Evolutionary conservation across 192 early-diverging fungal genomes (phyloP), one percentile per base, ranked within the genome.

Genomic region (Thamnidium elegans): DNA sequence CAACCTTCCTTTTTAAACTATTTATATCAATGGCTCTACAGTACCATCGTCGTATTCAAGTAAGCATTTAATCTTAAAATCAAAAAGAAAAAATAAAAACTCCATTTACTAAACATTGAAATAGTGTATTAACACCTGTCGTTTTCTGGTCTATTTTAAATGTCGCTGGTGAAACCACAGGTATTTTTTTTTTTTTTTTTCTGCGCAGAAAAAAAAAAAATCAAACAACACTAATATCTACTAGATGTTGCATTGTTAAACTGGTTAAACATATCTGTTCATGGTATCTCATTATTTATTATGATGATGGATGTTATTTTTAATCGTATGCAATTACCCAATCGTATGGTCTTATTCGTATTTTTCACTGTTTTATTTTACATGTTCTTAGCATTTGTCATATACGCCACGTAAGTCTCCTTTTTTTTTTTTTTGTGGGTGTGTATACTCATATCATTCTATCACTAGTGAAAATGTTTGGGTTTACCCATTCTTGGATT

Each of bases 401-500:
- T 73, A 2, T 44, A 66, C 69, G 67, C 67, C 3, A 45, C 21
- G 72, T 74, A 62, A 74, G 13, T 42, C 3, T 4, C 7, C 7
- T 39, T 39, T 39, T 10, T 39, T 42, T 36, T 20, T 20, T 1
- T 26, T 7, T 14, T 17, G 6, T 44, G n/a, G 11, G 14, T 13
- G 15, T 7, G 9, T 62, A 45, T 39, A 39, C 5, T 39, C 36
- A 39, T 39, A 39, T 39, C 36, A 10, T 39, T 39, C 36, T 46
- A 15, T 47, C 3, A 48, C 3, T 67, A 68, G 72, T 20, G 7
- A 55, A n/a, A 47, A 58, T 34, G 47, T 55, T 17, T 77, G 75
- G 75, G 67, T 70, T 0, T 77, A 77, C 55, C 31, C 50, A 4
- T 77, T 77, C 48, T 62, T 77, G 45, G 58, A 68, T 46, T 77